Base-by-base conservation (phyloP, 2,329 filamentous ascomycete species). In the Cercospora brassicicola region DNA sequence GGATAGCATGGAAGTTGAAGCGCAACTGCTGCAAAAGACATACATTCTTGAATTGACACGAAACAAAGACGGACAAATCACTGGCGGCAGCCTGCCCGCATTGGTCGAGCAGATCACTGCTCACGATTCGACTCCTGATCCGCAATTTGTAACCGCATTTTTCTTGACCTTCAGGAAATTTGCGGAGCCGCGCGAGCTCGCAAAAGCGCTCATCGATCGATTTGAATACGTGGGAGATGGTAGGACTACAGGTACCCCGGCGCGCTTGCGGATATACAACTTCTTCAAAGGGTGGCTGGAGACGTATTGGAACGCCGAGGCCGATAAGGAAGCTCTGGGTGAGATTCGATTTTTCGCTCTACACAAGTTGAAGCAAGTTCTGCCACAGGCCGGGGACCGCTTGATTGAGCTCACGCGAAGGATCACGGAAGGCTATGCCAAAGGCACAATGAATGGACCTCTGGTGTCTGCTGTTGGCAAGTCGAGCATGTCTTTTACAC, bases 281-380 rank as follows among this genome's bases (percentile, higher is more conserved):
- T 90, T 93, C 66, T 93, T 99, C 85, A 99, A 99, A 80, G 91
- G 92, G 51, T 99, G 95, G 95, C 84, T 99, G 20, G 95, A 98
- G 81, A 95, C 91, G 6, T 93, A 99, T 80, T 99, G 95, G 94
- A 89, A 91, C 59, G 88, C 92, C 71, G 88, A 93, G 67, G 89
- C 89, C 10, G 95, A 99, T 77, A 87, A 88, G 63, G 86, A 88
- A 11, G 93, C 94, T 1, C 84, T 99, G 8, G 84, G 86, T 0
- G 83, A 91, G 59, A 96, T 99, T 70, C 84, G 90, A 36, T 84
- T 88, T 0, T 99, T 99, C 79, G 93, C 94, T 2, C 88, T 90
- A 72, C 86, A 86, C 57, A 90, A 90, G 71, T 84, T 99, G 7
- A 84, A 84, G 60, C 79, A 84, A 1, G 84, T 90, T 6, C 82